Evolutionary conservation across 192 early-diverging fungal genomes (phyloP).

Genomic region (Backusella australiensis): DNA sequence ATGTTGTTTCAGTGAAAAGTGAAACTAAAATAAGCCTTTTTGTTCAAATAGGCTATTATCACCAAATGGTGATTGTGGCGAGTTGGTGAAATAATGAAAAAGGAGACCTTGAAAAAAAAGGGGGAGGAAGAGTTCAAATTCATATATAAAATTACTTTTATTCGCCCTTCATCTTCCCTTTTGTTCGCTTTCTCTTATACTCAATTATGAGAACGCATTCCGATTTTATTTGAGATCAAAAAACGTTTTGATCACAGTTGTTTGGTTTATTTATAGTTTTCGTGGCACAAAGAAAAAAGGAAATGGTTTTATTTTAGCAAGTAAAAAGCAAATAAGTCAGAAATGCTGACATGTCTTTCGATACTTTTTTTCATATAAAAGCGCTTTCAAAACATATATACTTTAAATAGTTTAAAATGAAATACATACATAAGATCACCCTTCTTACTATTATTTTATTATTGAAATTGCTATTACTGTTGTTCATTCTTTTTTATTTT

Average conservation of each 20-base stretch:
- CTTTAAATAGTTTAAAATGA: background rate
- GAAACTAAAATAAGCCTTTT: background rate
- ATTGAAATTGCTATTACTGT: background rate
- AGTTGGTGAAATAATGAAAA: background rate
- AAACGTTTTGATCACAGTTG: conserved; percentile 2
- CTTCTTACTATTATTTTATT: background rate
- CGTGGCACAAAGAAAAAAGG: background rate
- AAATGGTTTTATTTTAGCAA: background rate
- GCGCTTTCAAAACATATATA: background rate
- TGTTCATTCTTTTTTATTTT: background rate
- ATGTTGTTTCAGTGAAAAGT: background rate
- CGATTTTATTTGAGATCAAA: background rate
- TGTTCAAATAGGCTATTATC: background rate
- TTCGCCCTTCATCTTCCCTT: background rate
- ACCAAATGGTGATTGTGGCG: background rate
- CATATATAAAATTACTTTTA: background rate
- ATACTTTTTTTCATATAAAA: background rate
- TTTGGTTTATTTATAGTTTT: background rate
- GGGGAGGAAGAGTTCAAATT: background rate
- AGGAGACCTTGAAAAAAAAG: background rate
- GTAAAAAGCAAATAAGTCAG: background rate
- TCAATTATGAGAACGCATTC: background rate
- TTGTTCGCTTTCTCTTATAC: background rate
- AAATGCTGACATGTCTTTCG: background rate
- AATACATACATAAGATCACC: background rate